Conservation (phyloP, 768 basidiomycete genomes). For the Leucosporidium creatinivorum region DNA sequence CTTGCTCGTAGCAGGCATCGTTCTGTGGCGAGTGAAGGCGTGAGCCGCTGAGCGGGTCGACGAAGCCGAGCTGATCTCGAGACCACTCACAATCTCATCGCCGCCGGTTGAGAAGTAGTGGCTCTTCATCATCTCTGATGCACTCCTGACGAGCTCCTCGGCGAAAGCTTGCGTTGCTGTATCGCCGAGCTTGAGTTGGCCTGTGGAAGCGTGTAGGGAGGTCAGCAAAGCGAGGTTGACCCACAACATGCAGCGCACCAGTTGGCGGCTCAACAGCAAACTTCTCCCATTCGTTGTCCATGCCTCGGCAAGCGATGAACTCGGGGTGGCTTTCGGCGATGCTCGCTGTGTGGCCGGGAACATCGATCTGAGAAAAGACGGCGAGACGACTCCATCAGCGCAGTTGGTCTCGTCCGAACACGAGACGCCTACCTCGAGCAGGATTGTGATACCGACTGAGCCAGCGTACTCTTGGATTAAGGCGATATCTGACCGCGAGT, state of each 20-base stretch:
- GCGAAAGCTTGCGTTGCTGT: conserved; percentile 57
- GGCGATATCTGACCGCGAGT: conserved; percentile 53
- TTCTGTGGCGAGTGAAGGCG: no score
- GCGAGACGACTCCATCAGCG: conserved; percentile 7
- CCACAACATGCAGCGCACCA: conserved; percentile 35
- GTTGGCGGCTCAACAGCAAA: conserved; percentile 58
- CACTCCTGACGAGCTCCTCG: conserved; percentile 49
- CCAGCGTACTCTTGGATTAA: conserved; percentile 62
- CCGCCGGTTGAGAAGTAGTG: conserved; percentile 72
- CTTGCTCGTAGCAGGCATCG: conserved; percentile 42
- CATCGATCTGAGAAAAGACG: conserved; percentile 54
- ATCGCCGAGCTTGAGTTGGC: conserved; percentile 68
- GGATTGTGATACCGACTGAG: conserved; percentile 66
- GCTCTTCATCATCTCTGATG: conserved; percentile 50
- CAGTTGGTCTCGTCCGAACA: no score
- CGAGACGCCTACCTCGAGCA: conserved; percentile 43
- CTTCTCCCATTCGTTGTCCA: conserved; percentile 42
- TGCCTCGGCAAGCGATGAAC: conserved; percentile 55
- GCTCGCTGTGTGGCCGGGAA: conserved; percentile 68
- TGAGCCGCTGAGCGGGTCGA: no score
- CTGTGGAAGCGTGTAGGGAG: no score
- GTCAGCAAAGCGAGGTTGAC: no score
- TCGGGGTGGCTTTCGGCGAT: conserved; percentile 64
- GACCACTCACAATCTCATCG: conserved; percentile 57
- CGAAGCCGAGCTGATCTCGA: no score